Evolutionary conservation across 164 flowering plant species (phyloP).

Genomic region (Chloranthus sessilifolius): DNA sequence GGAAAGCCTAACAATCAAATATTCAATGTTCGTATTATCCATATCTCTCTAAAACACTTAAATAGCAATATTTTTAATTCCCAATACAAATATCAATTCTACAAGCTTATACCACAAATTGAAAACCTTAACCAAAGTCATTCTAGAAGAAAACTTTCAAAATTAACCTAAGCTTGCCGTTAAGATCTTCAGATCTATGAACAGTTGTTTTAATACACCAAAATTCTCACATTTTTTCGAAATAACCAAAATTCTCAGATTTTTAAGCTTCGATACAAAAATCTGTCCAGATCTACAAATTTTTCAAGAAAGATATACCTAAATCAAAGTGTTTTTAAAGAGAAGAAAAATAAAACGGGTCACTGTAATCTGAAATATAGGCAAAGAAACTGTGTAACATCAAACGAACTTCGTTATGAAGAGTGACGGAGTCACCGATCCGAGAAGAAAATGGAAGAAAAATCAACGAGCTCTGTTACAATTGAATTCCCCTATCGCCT

Average conservation of each 20-base stretch:
- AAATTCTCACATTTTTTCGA: neutral
- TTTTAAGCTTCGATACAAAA: conserved; percentile 2
- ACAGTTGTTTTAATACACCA: neutral
- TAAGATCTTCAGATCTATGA: too few relatives aligned
- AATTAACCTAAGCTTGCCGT: neutral
- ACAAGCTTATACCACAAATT: neutral
- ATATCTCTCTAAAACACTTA: neutral
- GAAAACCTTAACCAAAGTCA: neutral
- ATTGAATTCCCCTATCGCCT: too few relatives aligned
- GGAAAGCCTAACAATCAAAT: neutral
- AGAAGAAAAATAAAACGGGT: neutral
- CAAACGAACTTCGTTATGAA: conserved; percentile 10
- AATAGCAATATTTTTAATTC: neutral
- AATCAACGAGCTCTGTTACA: too few relatives aligned
- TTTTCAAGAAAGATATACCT: conserved; percentile 3
- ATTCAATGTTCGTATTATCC: neutral
- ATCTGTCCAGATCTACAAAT: neutral
- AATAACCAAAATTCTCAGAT: conserved; percentile 1
- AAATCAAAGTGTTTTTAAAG: neutral
- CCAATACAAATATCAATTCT: neutral
- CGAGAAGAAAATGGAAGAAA: too few relatives aligned
- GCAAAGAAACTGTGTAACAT: neutral
- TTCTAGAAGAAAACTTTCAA: neutral
- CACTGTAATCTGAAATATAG: neutral
- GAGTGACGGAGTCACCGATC: conserved; percentile 3